phyloP scores from a whole-genome alignment of 257 asterid genomes.

The Nemophila menziesii region DNA sequence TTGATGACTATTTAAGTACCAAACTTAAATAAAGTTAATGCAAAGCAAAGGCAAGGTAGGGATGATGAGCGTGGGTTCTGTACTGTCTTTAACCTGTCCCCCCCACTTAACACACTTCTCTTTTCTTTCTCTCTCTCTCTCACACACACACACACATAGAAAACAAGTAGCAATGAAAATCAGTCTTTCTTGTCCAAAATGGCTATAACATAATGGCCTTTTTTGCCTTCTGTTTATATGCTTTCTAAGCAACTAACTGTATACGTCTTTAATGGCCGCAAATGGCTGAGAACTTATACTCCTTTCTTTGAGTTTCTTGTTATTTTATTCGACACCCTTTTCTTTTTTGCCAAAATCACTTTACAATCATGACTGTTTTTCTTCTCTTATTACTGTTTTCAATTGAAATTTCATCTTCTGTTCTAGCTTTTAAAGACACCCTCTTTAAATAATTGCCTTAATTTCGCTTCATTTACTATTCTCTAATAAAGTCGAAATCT shows the following conservation, averaged over 20 bases:
- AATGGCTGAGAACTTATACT: slow-evolving; percentile 86
- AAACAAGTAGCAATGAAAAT: slow-evolving; percentile 2
- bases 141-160: slow-evolving; percentile 20
- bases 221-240: slow-evolving; percentile 63
- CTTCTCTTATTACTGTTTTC: slow-evolving; percentile 10
- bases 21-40: slow-evolving; percentile 35
- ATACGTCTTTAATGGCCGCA: slow-evolving; percentile 63
- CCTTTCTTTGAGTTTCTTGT: slow-evolving; percentile 72
- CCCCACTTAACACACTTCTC: slow-evolving; percentile 66
- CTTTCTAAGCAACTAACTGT: slow-evolving; percentile 66
- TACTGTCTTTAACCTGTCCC: slow-evolving; percentile 92
- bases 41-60: slow-evolving; percentile 33
- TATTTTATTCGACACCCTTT: slow-evolving; percentile 52
- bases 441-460: slow-evolving; percentile 28
- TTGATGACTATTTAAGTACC: no score
- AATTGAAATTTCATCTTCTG: slow-evolving; percentile 18
- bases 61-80: slow-evolving; percentile 72
- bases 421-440: slow-evolving; percentile 40
- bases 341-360: slow-evolving; percentile 10
- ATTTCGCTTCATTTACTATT: slow-evolving; percentile 23
- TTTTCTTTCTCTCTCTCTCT: slow-evolving; percentile 21
- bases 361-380: slow-evolving; percentile 18
- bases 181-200: slow-evolving; percentile 51
- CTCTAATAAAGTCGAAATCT: slow-evolving; percentile 16
- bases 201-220: slow-evolving; percentile 54